These are phyloP conservation scores for Apiospora pterosperma DNA, from an alignment of 2,329 filamentous ascomycete genomes.

Conservation along the genomic window DNA sequence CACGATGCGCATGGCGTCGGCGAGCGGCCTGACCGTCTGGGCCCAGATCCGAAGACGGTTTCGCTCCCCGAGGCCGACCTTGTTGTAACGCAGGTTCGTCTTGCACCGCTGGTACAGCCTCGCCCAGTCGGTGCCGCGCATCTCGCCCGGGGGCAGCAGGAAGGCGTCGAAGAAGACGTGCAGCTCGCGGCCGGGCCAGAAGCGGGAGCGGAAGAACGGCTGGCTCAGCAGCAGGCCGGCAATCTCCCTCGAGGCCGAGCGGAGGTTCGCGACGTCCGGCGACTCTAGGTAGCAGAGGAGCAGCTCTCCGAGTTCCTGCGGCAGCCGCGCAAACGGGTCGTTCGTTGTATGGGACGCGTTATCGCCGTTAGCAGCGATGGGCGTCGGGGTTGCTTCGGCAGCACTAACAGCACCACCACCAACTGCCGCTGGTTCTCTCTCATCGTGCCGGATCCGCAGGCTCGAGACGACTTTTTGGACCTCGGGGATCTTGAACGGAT, in stretches of 20 bases:
- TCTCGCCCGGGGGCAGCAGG: constrained; percentile 10
- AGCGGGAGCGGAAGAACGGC: constrained; percentile 21
- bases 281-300: constrained; percentile 18
- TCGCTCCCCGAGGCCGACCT: constrained; percentile 18
- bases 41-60: constrained; percentile 21
- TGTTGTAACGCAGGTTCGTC: constrained; percentile 10
- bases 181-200: constrained; percentile 20
- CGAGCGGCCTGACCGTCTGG: constrained; percentile 18
- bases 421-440: neutral
- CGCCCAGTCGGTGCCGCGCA: constrained; percentile 16
- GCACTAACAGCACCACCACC: neutral
- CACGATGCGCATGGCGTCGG: constrained; percentile 14
- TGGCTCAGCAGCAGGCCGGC: constrained; percentile 16
- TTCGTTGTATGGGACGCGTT: neutral
- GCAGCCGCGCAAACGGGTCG: constrained; percentile 18
- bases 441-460: constrained; percentile 9
- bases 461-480: constrained; percentile 11
- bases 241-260: constrained; percentile 19
- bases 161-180: constrained; percentile 21
- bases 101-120: constrained; percentile 16
- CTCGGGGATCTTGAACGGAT: constrained; percentile 21
- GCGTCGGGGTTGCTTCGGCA: neutral
- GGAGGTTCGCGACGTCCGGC: constrained; percentile 12
- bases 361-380: neutral
- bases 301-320: constrained; percentile 18